Conservation (phyloP, 2,329 filamentous ascomycete species). For the Apiospora malaysiana region DNA sequence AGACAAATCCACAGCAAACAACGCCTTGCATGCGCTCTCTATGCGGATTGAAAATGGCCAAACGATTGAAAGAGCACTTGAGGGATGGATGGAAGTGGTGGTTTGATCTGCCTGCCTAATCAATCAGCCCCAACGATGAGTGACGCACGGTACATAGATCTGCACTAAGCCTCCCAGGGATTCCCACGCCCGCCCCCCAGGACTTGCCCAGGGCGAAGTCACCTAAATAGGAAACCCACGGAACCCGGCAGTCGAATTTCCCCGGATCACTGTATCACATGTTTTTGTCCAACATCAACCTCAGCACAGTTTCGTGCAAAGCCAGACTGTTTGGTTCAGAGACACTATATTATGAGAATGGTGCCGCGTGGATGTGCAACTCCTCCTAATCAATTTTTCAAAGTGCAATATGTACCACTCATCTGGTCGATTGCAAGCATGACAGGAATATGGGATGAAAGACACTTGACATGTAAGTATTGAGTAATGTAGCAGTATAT, state of each 20-base stretch:
- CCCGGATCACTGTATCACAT: constrained; percentile 10
- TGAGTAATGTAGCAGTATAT: neutral
- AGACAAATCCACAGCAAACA: neutral
- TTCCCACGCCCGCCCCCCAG: neutral
- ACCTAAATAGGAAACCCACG: neutral
- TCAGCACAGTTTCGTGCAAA: neutral
- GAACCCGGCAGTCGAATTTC: constrained; percentile 5
- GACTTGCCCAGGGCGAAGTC: neutral
- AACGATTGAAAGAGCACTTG: neutral
- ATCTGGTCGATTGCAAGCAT: neutral
- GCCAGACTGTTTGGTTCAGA: neutral
- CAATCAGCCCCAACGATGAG: constrained; percentile 1
- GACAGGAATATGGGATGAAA: neutral
- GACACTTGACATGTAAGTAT: neutral
- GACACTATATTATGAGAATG: too few relatives aligned
- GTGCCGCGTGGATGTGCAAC: neutral
- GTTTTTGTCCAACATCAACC: neutral
- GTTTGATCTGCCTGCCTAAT: constrained; percentile 3
- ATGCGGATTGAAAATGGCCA: neutral
- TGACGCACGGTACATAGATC: constrained; percentile 16
- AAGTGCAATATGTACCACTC: neutral
- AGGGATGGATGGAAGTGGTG: neutral
- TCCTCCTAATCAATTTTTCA: neutral
- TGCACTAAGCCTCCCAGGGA: constrained; percentile 6
- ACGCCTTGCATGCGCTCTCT: constrained; percentile 15